Percentiles rank a stretch among this genome's conserved stretches.
phyloP scores from a whole-genome alignment of 495 filamentous ascomycete genomes.

The Xeromyces bisporus region DNA sequence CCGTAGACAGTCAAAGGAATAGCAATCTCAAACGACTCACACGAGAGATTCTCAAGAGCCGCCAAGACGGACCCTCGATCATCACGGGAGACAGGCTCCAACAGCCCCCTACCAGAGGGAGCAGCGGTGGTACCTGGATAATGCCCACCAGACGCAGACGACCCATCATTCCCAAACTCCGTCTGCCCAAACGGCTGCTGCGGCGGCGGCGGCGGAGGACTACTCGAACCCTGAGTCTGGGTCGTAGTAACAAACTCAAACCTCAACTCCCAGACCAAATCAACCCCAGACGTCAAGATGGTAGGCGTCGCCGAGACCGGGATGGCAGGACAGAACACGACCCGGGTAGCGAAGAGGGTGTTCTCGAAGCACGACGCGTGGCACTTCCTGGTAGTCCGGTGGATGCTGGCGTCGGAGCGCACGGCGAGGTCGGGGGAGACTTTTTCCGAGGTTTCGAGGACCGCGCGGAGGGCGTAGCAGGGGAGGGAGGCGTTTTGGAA shows the following conservation, averaged over 20 bases:
- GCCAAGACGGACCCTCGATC: constrained; percentile 56
- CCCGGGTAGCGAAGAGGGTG: constrained; percentile 57
- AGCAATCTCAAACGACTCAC: constrained; percentile 79
- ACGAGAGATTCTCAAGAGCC: constrained; percentile 56
- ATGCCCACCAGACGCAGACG: neutral
- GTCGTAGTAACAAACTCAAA: constrained; percentile 73
- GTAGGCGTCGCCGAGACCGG: constrained; percentile 69
- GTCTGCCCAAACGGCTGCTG: too few species aligned
- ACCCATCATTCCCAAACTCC: constrained; percentile 12
- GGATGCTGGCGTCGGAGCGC: constrained; percentile 66
- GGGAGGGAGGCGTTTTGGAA: constrained; percentile 56
- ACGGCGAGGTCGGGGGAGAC: constrained; percentile 65
- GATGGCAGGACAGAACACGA: constrained; percentile 66
- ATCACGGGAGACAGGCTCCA: constrained; percentile 45
- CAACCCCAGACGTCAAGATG: constrained; percentile 75
- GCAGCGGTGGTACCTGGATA: constrained; percentile 12
- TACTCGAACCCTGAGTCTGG: too few species aligned
- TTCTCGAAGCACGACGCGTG: constrained; percentile 63
- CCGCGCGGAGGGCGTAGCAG: constrained; percentile 61
- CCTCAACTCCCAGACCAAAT: constrained; percentile 67
- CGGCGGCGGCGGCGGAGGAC: too few species aligned
- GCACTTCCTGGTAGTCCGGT: constrained; percentile 66
- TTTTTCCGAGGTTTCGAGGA: constrained; percentile 63
- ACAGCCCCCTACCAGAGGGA: constrained; percentile 25
- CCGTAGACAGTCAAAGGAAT: constrained; percentile 77